Percentiles rank a stretch among this genome's conserved stretches.
These are phyloP conservation scores for Ogataea trehaloabstinens DNA, from an alignment of 805 yeast genomes.

Conservation along the genomic window DNA sequence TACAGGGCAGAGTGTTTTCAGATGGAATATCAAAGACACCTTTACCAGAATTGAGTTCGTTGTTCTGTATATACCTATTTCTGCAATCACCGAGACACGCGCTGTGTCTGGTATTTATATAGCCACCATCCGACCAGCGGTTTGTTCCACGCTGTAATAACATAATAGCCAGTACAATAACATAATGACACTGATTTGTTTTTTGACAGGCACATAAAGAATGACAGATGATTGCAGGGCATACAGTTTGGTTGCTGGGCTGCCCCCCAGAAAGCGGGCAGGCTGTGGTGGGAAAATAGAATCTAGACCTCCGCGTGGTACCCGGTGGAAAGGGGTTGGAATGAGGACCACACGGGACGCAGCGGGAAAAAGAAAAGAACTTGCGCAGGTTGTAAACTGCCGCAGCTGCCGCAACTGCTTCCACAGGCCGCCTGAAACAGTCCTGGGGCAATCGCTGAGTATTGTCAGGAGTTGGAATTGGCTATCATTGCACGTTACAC, in stretches of 20 bases:
- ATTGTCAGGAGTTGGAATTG: no score
- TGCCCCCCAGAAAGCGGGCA: not conserved
- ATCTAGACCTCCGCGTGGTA: not conserved
- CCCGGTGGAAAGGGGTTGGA: no score
- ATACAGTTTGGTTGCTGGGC: not conserved
- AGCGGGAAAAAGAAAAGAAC: not conserved
- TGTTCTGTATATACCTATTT: not conserved
- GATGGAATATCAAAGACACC: no score
- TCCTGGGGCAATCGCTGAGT: no score
- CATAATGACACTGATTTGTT: slow-evolving; percentile 1
- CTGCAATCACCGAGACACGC: not conserved
- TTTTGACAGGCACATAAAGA: slow-evolving; percentile 1
- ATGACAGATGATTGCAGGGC: slow-evolving; percentile 1
- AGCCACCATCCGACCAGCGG: not conserved
- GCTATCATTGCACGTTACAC: no score
- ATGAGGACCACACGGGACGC: not conserved
- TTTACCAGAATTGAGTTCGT: not conserved
- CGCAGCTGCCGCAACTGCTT: no score
- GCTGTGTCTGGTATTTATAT: slow-evolving; percentile 2
- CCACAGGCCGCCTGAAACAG: no score
- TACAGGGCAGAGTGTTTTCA: not conserved
- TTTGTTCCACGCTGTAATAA: not conserved
- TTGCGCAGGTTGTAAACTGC: no score
- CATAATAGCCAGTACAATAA: not conserved
- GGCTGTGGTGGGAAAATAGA: not conserved